Percentiles rank a stretch among this genome's conserved stretches.
Evolutionary conservation across 768 basidiomycete species (phyloP).

Genomic region (Porpolomopsis calyptriformis): DNA sequence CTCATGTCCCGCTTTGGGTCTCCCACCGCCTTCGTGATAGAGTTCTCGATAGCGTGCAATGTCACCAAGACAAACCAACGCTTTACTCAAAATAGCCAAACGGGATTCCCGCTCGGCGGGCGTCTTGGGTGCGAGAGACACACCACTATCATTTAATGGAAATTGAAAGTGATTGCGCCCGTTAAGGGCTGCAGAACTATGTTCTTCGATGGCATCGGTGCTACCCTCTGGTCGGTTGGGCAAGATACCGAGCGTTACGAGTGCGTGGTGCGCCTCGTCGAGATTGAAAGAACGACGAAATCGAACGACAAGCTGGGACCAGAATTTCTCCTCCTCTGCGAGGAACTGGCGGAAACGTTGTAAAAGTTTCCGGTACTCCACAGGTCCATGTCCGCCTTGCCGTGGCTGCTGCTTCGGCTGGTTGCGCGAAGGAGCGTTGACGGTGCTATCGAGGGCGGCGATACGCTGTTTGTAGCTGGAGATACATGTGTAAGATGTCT

Average conservation of each 20-base stretch:
- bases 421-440: conserved; percentile 30
- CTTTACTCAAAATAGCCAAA: conserved; percentile 75
- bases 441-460: conserved; percentile 48
- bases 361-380: conserved; percentile 78
- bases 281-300: conserved; percentile 63
- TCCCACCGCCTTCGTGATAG: conserved; percentile 64
- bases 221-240: conserved; percentile 25
- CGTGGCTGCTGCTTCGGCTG: conserved; percentile 23
- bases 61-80: conserved; percentile 86
- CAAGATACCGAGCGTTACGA: conserved; percentile 48
- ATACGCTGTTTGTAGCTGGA: conserved; percentile 72
- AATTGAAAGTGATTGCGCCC: conserved; percentile 56
- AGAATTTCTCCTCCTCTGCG: conserved; percentile 84
- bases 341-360: conserved; percentile 88
- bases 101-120: conserved; percentile 47
- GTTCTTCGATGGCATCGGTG: conserved; percentile 11
- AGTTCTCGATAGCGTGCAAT: conserved; percentile 89
- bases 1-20: conserved; percentile 59
- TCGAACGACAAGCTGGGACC: conserved; percentile 68
- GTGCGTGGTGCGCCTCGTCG: conserved; percentile 48
- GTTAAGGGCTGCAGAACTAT: conserved; percentile 17
- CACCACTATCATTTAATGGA: conserved; percentile 41
- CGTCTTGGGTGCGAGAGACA: conserved; percentile 30
- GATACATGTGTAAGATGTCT: conserved; percentile 82
- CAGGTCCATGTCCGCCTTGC: conserved; percentile 41